Evolutionary conservation across 1,284 basidiomycete species (phyloP), one percentile per base, ranked within the genome.

Genomic region (Sphaerobolus stellatus): DNA sequence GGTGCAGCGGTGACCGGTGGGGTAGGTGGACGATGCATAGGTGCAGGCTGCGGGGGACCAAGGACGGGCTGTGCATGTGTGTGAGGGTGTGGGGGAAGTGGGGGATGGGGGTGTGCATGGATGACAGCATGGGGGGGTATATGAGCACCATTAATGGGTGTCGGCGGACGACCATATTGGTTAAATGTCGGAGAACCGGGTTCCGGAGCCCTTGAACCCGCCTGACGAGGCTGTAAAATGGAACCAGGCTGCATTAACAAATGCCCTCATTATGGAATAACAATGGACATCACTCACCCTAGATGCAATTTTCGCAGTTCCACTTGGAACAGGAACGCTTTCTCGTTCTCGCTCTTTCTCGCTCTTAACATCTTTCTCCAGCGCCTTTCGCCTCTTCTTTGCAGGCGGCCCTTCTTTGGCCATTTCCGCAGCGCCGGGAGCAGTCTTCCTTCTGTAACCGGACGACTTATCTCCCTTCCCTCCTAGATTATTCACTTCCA

Each of bases 381-480:
- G 70, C 29, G 67, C 75, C 44, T 79, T 77, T 69, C 82, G 84
- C 65, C 82, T 83, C 61, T 80, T 72, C 65, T 73, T 80, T 51
- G 59, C 66, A 51, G 64, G 66, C 59, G 58, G 52, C n/a, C 52
- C 52, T 29, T 70, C 68, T 58, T 71, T 68, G 47, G 33, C 31
- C 31, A 49, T 36, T 50, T 25, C 55, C 53, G 6, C n/a, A n/a
- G n/a, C n/a, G n/a, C n/a, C n/a, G n/a, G n/a, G n/a, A n/a, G 33
- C 45, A 6, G 48, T 34, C 30, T 58, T 58, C 43, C 50, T 29
- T 16, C 52, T 36, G 20, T 50, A 27, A 28, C 48, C 22, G 16
- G 59, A 58, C 11, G 64, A 63, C 51, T 66, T 69, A 7, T 62
- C 62, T 5, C 61, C 64, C 27, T 65, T 59, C 54, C 57, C 55